Evolutionary conservation across 805 yeast genomes (phyloP).

Genomic region (Saccharomyces kudriavzevii): DNA sequence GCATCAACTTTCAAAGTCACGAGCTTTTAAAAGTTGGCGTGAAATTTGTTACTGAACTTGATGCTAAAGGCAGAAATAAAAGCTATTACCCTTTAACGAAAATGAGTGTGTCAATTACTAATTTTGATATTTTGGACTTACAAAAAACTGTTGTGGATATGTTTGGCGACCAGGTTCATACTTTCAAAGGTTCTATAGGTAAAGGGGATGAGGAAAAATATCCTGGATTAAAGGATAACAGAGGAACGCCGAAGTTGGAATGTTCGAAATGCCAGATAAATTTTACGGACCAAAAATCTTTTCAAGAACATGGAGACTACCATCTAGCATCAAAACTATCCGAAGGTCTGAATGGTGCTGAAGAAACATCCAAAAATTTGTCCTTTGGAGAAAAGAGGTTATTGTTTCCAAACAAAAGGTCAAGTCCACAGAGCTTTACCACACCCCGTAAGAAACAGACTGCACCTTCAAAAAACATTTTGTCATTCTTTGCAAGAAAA

Average conservation of each 20-base stretch:
- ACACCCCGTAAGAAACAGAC: neutral
- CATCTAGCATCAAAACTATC: slow-evolving; percentile 47
- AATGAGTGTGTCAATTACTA: slow-evolving; percentile 45
- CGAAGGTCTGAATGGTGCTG: slow-evolving; percentile 34
- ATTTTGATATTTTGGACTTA: slow-evolving; percentile 41
- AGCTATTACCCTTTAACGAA: slow-evolving; percentile 42
- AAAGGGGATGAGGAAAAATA: neutral
- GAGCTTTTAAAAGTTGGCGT: slow-evolving; percentile 30
- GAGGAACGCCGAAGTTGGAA: neutral
- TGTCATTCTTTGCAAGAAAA: neutral
- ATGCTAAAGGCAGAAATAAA: slow-evolving; percentile 18
- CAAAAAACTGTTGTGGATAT: slow-evolving; percentile 27
- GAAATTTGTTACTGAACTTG: slow-evolving; percentile 37
- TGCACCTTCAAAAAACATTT: neutral
- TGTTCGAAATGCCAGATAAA: slow-evolving; percentile 19
- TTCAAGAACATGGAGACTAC: slow-evolving; percentile 45
- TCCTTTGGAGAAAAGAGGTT: slow-evolving; percentile 27
- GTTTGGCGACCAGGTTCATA: slow-evolving; percentile 23
- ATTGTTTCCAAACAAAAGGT: slow-evolving; percentile 10
- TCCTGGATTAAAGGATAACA: neutral
- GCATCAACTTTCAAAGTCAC: slow-evolving; percentile 13
- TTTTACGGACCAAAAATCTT: slow-evolving; percentile 11
- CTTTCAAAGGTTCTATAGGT: neutral
- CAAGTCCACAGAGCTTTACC: neutral
- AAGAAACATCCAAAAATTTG: slow-evolving; percentile 16